Base-by-base conservation (phyloP, 139 green algal species). In the Pycnococcus provasolii region DNA sequence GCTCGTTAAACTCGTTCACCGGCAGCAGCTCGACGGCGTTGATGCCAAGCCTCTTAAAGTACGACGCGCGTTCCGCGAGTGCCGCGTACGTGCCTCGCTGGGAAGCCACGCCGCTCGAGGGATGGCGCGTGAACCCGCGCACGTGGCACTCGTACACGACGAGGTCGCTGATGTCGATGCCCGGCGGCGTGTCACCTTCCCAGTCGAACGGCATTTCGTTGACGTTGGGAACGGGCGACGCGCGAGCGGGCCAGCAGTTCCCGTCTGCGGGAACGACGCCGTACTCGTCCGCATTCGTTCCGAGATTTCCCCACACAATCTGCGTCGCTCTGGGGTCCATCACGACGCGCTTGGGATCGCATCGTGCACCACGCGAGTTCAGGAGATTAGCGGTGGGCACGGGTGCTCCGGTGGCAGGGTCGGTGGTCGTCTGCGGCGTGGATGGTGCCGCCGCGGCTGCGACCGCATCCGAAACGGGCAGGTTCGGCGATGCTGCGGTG, bases 61-160 rank as follows among this genome's bases (percentile, higher is more conserved):
- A 93, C 69, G 91, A 86, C 43, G 97, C 82, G 67, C 80, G 77
- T 70, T 96, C 85, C 26, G 89, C 74, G 39, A 97, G 66, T 37
- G 85, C 94, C 37, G 70, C 61, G 73, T 90, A 99, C 0, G 89
- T 96, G 55, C 93, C 92, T 78, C 78, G 43, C 3, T 52, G 2
- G 5, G 37, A 62, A 2, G 50, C 47, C 3, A 91, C 73, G 3
- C 73, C 73, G 47, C 75, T 84, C 41, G 77, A 80, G 0, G 64
- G 13, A 79, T 95, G 72, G 52, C 68, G 60, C 0, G 93, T 98
- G 79, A 97, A 97, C n/a, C 86, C 89, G 26, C 94, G 69, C 50
- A 99, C 90, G 72, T 95, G 88, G 80, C 91, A 89, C 83, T 99
- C 94, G 73, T 99, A 99, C 37, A 99, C 89, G 15, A 96, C 77